phyloP scores from a whole-genome alignment of 2,329 filamentous ascomycete species.

The Xylaria sp. region DNA sequence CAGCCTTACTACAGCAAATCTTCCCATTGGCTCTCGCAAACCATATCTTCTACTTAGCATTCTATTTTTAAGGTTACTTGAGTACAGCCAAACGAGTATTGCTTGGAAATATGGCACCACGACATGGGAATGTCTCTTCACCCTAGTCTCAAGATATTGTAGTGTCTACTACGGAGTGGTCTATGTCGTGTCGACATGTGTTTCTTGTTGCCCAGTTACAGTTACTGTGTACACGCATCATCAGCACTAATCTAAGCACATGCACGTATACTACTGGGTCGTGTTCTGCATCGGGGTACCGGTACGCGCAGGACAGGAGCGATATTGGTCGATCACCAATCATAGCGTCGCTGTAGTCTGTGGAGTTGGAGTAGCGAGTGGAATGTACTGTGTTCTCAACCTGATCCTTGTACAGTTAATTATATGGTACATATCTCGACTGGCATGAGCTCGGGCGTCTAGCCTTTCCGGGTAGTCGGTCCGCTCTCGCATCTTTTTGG shows the following conservation, averaged over 20 bases:
- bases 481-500: neutral
- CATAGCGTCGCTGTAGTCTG: neutral
- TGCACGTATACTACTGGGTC: neutral
- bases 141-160: neutral
- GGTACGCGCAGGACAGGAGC: neutral
- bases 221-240: neutral
- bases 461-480: constrained; percentile 9
- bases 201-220: neutral
- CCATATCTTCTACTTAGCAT: neutral
- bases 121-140: neutral
- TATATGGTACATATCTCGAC: neutral
- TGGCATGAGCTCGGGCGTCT: neutral
- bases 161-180: no score
- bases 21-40: neutral
- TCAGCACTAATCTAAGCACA: constrained; percentile 16
- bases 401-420: neutral
- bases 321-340: constrained; percentile 9
- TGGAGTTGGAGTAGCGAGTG: no score
- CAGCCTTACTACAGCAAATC: neutral
- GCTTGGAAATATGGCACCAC: neutral
- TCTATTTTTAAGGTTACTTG: no score
- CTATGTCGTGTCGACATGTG: neutral
- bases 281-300: neutral
- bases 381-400: constrained; percentile 3
- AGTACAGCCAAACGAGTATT: neutral